Percentiles rank a stretch among this genome's conserved stretches.
phyloP scores from a whole-genome alignment of 1,284 basidiomycete genomes.

The Ustilago trichophora region DNA sequence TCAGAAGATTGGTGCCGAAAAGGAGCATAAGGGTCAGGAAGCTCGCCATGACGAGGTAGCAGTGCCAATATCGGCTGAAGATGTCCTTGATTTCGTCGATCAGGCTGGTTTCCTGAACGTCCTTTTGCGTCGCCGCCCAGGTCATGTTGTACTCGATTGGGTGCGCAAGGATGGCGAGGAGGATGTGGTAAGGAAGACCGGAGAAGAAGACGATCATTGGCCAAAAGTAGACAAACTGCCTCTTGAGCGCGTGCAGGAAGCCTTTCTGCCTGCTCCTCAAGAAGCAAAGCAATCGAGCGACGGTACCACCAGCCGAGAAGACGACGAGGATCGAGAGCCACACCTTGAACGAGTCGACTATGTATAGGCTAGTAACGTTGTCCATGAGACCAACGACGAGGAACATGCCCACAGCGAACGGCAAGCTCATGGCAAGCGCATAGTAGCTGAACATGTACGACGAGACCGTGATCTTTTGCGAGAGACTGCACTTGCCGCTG shows the following conservation, averaged over 20 bases:
- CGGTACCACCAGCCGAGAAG: conserved; percentile 78
- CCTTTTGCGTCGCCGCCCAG: conserved; percentile 70
- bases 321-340: conserved; percentile 81
- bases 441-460: conserved; percentile 81
- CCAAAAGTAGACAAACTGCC: conserved; percentile 79
- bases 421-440: conserved; percentile 76
- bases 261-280: conserved; percentile 78
- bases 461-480: conserved; percentile 77
- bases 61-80: conserved; percentile 53
- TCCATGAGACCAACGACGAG: conserved; percentile 75
- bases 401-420: conserved; percentile 77
- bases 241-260: conserved; percentile 71
- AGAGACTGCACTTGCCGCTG: conserved; percentile 21
- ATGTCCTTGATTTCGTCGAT: conserved; percentile 86
- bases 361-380: conserved; percentile 75
- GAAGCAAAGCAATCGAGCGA: conserved; percentile 77
- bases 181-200: conserved; percentile 68
- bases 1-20: conserved; percentile 71
- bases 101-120: conserved; percentile 72
- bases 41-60: conserved; percentile 71
- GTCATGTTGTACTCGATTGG: conserved; percentile 84
- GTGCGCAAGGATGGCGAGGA: conserved; percentile 79
- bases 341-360: conserved; percentile 72
- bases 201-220: conserved; percentile 68
- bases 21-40: conserved; percentile 74